A percentile compares a stretch with the other conserved stretches of the same genome.
Evolutionary conservation across 208 protist species (phyloP).

Genomic region (Crithidia fasciculata): DNA sequence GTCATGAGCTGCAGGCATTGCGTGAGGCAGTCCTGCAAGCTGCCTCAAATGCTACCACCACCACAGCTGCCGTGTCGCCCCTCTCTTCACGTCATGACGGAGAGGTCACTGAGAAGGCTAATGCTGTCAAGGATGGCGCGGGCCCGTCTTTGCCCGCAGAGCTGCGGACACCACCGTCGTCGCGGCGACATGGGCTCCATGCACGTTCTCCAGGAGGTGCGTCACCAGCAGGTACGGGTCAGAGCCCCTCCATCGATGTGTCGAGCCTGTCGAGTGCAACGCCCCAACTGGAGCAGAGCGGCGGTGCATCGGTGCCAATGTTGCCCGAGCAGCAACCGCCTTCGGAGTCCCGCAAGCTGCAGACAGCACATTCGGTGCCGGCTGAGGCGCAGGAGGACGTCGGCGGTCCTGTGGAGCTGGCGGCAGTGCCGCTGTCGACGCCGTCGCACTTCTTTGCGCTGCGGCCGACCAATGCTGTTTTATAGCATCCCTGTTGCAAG

Average conservation of each 20-base stretch:
- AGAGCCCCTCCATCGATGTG: slow-evolving; percentile 31
- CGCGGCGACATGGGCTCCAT: background rate
- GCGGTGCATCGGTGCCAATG: background rate
- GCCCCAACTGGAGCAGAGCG: background rate
- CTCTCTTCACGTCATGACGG: background rate
- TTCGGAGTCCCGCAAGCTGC: no score
- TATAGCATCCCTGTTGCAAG: background rate
- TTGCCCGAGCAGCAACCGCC: no score
- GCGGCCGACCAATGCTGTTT: background rate
- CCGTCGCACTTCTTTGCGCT: background rate
- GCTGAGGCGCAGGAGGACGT: background rate
- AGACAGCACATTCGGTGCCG: no score
- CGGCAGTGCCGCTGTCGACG: background rate
- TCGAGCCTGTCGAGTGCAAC: slow-evolving; percentile 47
- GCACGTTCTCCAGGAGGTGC: background rate
- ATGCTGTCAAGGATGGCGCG: background rate
- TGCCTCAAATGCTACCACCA: background rate
- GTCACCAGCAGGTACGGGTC: background rate
- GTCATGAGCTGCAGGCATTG: slow-evolving; percentile 30
- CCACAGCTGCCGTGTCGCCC: background rate
- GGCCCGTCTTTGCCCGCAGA: background rate
- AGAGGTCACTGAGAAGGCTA: no score
- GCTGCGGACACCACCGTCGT: background rate
- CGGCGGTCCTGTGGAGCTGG: background rate
- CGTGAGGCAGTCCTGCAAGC: slow-evolving; percentile 9